Base-by-base conservation (phyloP, 2,329 filamentous ascomycete species). In the Microsporum audouinii region DNA sequence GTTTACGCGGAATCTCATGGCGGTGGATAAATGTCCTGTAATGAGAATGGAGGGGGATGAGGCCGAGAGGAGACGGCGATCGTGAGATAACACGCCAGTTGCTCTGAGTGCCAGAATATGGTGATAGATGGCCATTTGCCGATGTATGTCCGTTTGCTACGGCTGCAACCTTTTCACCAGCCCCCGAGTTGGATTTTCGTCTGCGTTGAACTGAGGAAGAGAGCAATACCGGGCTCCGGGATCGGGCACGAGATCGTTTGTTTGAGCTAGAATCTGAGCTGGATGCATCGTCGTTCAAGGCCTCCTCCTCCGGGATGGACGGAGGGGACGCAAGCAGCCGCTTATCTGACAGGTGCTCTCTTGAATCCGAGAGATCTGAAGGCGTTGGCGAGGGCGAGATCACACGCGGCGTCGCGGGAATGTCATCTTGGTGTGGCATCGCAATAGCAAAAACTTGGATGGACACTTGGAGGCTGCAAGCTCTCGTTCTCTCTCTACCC, bases 1-100 rank as follows among this genome's bases (percentile, higher is more conserved):
- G 79, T 75, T 99, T 99, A 68, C 94, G 87, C 7, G 94, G 94
- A 59, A 99, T 91, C 76, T 99, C 94, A 75, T 99, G 92, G 69
- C 90, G 91, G 80, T 99, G 94, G 65, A 96, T 89, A 71, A 99
- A 91, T 33, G 83, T 88, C 68, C 90, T 84, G 83, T 94, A 99
- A 71, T 94, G 88, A 63, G 89, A 82, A 74, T 99, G 94, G 68
- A 99, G 92, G 1, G 94, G 94, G 63, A 99, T 99, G 57, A 97
- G 80, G 6, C 94, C 94, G 3, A 97, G 81, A 7, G 94, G 94
- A 68, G 89, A 95, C 2, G 94, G 94, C 67, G 90, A 95, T 65
- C 94, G 84, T 69, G 90, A 96, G 72, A 96, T 83, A 71, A 92
- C 89, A 63, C 88, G 84, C 89, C 90, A 95, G 78, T 88, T 88